Percentiles rank a stretch among this genome's conserved stretches.
phyloP scores from a whole-genome alignment of 164 flowering plant genomes.

The Liriodendron chinense region DNA sequence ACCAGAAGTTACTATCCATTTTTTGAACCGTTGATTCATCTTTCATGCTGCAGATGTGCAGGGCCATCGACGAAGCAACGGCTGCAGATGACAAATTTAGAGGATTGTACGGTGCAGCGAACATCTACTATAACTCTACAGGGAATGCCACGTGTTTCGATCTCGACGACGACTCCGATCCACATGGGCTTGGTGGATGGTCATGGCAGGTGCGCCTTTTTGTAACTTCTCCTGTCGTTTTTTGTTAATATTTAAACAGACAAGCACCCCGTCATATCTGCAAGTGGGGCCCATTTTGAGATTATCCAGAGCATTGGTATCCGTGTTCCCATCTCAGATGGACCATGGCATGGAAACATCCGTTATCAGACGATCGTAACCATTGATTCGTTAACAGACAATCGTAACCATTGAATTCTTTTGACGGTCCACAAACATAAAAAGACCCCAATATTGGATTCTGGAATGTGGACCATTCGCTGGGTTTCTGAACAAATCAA shows the following conservation, averaged over 20 bases:
- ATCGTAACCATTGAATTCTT: too few species aligned
- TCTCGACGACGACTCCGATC: slow-evolving; percentile 52
- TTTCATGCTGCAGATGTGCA: slow-evolving; percentile 62
- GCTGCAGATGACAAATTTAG: slow-evolving; percentile 59
- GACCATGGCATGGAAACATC: too few species aligned
- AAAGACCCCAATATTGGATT: too few species aligned
- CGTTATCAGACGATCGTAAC: too few species aligned
- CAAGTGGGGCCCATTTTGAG: not conserved
- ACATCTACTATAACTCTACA: slow-evolving; percentile 63
- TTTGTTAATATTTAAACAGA: not conserved
- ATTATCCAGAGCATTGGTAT: not conserved
- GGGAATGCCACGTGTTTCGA: slow-evolving; percentile 64
- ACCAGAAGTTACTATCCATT: too few species aligned
- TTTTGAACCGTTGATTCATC: too few species aligned
- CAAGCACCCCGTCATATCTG: not conserved
- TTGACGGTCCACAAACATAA: too few species aligned
- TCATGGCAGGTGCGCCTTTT: slow-evolving; percentile 63
- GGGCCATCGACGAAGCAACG: slow-evolving; percentile 64
- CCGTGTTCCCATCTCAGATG: not conserved
- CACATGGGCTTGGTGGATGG: slow-evolving; percentile 65
- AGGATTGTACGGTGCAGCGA: slow-evolving; percentile 66
- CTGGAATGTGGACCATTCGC: too few species aligned
- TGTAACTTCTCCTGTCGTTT: not conserved
- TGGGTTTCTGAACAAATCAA: too few species aligned
- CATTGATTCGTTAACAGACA: too few species aligned